Conservation (phyloP, 306 rosid genomes). For the barrel medic (Medicago truncatula) region MtrunA17r5.0-ANR NC_053046.1:33038501-33039000, state of each 20-base stretch:
- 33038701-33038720: conserved; percentile 78
- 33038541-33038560: conserved; percentile 79
- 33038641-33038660: conserved; percentile 93
- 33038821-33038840: conserved; percentile 88
- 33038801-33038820: conserved; percentile 93
- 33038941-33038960: conserved; percentile 94
- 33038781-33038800: conserved; percentile 93
- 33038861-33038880: conserved; percentile 92
- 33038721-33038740: conserved; percentile 86
- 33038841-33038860: conserved; percentile 86
- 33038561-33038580: conserved; percentile 90
- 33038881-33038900: conserved; percentile 75
- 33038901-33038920: conserved; percentile 90
- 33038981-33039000: conserved; percentile 81
- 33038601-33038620: conserved; percentile 86
- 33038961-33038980: conserved; percentile 89
- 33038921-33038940: conserved; percentile 97
- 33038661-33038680: conserved; percentile 96
- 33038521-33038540: conserved; percentile 79
- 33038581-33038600: conserved; percentile 77
- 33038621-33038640: conserved; percentile 91
- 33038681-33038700: conserved; percentile 88
- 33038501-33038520: conserved; percentile 81
- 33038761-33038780: conserved; percentile 90
- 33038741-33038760: conserved; percentile 95